These are phyloP conservation scores for Hortiboletus flavorubellus DNA, from an alignment of 768 basidiomycete species.

Conservation along the genomic window DNA sequence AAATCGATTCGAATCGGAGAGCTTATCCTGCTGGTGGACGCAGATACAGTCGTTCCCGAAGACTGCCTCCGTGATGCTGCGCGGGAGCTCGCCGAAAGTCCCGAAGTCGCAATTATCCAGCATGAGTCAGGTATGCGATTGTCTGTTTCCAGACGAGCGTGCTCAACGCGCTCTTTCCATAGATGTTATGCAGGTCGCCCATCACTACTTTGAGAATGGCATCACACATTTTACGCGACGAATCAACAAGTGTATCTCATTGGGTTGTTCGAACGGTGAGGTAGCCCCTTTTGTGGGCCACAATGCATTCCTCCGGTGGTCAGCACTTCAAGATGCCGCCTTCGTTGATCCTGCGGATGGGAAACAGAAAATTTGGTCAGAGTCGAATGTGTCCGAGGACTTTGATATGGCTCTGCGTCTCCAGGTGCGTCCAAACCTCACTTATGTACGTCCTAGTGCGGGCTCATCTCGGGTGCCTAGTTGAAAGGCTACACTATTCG, in stretches of 20 bases:
- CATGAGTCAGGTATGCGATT: conserved; percentile 71
- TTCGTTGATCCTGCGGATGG: conserved; percentile 51
- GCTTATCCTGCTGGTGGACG: conserved; percentile 79
- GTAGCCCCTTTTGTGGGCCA: conserved; percentile 79
- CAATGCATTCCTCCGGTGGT: conserved; percentile 89
- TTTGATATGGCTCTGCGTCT: conserved; percentile 61
- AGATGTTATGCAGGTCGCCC: conserved; percentile 89
- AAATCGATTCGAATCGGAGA: conserved; percentile 74
- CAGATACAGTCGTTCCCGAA: conserved; percentile 86
- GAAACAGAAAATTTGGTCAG: conserved; percentile 75
- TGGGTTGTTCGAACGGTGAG: conserved; percentile 78
- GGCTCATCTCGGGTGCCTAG: conserved; percentile 1
- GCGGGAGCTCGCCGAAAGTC: conserved; percentile 64
- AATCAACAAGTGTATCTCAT: conserved; percentile 80
- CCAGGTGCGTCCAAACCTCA: conserved; percentile 33
- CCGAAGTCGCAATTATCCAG: conserved; percentile 78
- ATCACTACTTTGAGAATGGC: conserved; percentile 90
- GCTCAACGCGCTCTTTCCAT: neutral
- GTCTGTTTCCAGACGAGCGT: conserved; percentile 18
- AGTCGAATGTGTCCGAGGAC: conserved; percentile 67
- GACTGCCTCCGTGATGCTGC: conserved; percentile 92
- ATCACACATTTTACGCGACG: conserved; percentile 87
- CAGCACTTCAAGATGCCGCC: conserved; percentile 82
- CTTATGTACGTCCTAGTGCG: neutral
- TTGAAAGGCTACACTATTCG: conserved; percentile 31